Conservation (phyloP, 306 rosid genomes). For the Cajanus cajan region DNA sequence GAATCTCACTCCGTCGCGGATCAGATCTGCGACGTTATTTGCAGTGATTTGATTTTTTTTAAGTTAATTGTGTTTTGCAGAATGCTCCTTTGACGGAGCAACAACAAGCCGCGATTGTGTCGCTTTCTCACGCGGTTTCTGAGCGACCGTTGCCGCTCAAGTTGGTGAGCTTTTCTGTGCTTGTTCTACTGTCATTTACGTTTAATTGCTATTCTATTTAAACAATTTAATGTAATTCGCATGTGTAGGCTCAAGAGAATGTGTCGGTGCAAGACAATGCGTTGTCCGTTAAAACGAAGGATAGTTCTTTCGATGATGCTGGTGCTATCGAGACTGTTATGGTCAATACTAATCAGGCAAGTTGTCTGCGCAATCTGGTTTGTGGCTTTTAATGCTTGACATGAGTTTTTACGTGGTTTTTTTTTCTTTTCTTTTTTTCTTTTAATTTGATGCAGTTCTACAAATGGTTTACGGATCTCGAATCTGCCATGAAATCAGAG, state of each 20-base stretch:
- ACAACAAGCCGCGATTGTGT: slow-evolving; percentile 61
- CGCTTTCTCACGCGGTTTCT: slow-evolving; percentile 75
- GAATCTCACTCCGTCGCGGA: neutral
- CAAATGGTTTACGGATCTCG: slow-evolving; percentile 95
- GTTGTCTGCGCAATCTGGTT: neutral
- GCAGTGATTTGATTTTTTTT: slow-evolving; percentile 13
- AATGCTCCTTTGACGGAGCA: slow-evolving; percentile 83
- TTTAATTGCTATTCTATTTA: neutral
- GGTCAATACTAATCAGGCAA: slow-evolving; percentile 86
- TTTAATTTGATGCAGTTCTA: slow-evolving; percentile 66
- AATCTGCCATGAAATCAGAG: slow-evolving; percentile 97
- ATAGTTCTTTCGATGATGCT: slow-evolving; percentile 51
- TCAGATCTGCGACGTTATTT: slow-evolving; percentile 32
- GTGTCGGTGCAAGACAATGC: slow-evolving; percentile 51
- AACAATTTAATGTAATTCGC: neutral
- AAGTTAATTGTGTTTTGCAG: slow-evolving; percentile 39
- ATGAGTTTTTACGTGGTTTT: neutral
- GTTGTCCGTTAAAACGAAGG: slow-evolving; percentile 54
- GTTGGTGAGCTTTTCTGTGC: slow-evolving; percentile 40
- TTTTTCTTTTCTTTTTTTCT: slow-evolving; percentile 22
- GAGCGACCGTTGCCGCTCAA: slow-evolving; percentile 86
- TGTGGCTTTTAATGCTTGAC: neutral
- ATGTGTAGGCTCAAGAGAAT: slow-evolving; percentile 58
- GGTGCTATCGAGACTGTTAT: slow-evolving; percentile 65
- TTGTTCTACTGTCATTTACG: neutral